Percentiles rank a stretch among this genome's conserved stretches.
Conservation (phyloP, 106 monocot genomes). For the Allium sativum region DNA sequence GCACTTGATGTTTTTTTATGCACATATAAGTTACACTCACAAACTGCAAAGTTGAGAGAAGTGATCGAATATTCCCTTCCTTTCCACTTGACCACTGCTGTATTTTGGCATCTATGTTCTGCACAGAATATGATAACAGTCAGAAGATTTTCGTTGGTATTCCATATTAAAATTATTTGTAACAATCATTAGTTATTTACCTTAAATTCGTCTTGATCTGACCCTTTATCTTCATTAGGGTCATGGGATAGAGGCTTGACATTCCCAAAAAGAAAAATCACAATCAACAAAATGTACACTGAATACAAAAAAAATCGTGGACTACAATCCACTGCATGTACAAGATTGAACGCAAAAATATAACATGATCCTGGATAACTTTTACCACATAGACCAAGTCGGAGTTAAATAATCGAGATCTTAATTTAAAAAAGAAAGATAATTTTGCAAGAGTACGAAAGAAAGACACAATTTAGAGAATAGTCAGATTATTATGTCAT, state of each 20-base stretch:
- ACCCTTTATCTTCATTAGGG: slow-evolving; percentile 19
- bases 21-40: slow-evolving; percentile 32
- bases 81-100: slow-evolving; percentile 84
- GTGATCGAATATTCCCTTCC: slow-evolving; percentile 86
- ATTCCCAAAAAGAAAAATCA: slow-evolving; percentile 15
- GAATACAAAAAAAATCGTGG: not conserved
- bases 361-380: not conserved
- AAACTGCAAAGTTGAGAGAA: slow-evolving; percentile 84
- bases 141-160: not conserved
- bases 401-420: not conserved
- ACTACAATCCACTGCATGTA: not conserved
- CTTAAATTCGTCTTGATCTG: slow-evolving; percentile 38
- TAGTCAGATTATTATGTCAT: too few relatives aligned
- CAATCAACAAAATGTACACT: not conserved
- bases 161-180: too few relatives aligned
- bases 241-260: slow-evolving; percentile 45
- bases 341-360: not conserved
- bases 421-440: too few relatives aligned
- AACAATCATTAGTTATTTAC: slow-evolving; percentile 15
- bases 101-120: slow-evolving; percentile 64
- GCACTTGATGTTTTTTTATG: too few relatives aligned
- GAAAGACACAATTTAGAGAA: too few relatives aligned
- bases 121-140: slow-evolving; percentile 10
- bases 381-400: not conserved
- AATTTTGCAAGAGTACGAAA: too few relatives aligned